Base-by-base conservation (phyloP, 2,329 filamentous ascomycete genomes). In the Arthrocladium fulminans region DNA sequence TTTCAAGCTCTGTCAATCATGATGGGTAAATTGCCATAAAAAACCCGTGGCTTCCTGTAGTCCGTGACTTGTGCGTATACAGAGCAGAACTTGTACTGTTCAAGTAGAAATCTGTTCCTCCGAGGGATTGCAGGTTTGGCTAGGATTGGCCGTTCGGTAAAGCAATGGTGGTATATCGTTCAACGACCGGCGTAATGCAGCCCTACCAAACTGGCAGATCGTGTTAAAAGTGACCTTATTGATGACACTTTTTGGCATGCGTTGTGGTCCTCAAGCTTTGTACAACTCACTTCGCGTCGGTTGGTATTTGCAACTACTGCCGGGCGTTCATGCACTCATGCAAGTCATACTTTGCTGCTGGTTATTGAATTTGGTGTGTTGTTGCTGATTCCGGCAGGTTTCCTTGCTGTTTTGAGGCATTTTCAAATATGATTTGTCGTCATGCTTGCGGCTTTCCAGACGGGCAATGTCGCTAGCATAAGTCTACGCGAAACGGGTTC, bases 251-350 rank as follows among this genome's bases (percentile, higher is more conserved):
- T 19, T 27, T 47, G 23, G 25, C 15, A 27, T 38, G 23, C 39
- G 19, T 38, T 47, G 32, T 29, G n/a, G 22, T 39, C 10, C 20
- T 29, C 32, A 39, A 39, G 44, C 44, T 47, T 45, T 30, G 44
- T 47, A 47, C 44, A 39, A 47, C 44, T 38, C 34, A 47, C 23
- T 39, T 39, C 22, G 32, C 44, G n/a, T 47, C 19, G 10, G n/a
- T 20, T 35, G n/a, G 10, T 12, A 12, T 15, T 27, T 27, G 19
- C 22, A n/a, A 17, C 32, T 47, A 47, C n/a, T 25, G 44, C 25
- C 34, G 34, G 23, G 34, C 34, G 44, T 27, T 24, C 32, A 35
- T 35, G 32, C 32, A 35, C n/a, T 7, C n/a, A 47, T 47, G 44
- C 44, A 39, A 29, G 23, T 38, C 44, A 47, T 47, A 19, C 17